phyloP scores from a whole-genome alignment of 2,329 filamentous ascomycete genomes.

The Calonectria hawksworthii region DNA sequence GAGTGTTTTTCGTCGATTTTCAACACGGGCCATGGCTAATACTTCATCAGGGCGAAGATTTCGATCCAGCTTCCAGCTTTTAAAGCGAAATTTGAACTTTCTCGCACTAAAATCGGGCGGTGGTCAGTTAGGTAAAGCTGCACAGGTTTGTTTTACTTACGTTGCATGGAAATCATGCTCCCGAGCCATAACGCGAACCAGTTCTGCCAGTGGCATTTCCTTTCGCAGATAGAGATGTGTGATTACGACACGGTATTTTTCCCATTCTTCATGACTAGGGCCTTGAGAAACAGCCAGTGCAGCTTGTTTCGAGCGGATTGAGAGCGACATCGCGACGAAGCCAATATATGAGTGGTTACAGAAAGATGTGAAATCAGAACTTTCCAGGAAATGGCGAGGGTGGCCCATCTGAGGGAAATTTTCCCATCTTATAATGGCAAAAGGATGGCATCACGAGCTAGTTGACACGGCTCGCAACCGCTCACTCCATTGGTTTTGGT shows the following conservation, averaged over 20 bases:
- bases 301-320: neutral
- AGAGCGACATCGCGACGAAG: neutral
- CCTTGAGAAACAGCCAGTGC: neutral
- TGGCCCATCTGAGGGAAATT: neutral
- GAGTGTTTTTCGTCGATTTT: neutral
- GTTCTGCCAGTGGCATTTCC: neutral
- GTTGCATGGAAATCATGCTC: constrained; percentile 7
- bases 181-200: constrained; percentile 2
- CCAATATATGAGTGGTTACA: too few species aligned
- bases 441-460: neutral
- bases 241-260: neutral
- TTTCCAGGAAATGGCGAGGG: neutral
- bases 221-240: constrained; percentile 9
- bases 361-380: neutral
- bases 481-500: neutral
- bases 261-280: constrained; percentile 6
- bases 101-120: neutral
- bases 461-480: neutral
- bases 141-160: neutral
- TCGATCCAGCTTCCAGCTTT: constrained; percentile 17
- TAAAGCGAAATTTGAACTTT: constrained; percentile 26
- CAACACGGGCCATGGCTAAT: constrained; percentile 11
- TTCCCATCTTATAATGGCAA: neutral
- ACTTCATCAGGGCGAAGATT: constrained; percentile 9
- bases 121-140: neutral